These are phyloP conservation scores for Leccinum truebloodii DNA, from an alignment of 768 basidiomycete genomes.

Conservation along the genomic window DNA sequence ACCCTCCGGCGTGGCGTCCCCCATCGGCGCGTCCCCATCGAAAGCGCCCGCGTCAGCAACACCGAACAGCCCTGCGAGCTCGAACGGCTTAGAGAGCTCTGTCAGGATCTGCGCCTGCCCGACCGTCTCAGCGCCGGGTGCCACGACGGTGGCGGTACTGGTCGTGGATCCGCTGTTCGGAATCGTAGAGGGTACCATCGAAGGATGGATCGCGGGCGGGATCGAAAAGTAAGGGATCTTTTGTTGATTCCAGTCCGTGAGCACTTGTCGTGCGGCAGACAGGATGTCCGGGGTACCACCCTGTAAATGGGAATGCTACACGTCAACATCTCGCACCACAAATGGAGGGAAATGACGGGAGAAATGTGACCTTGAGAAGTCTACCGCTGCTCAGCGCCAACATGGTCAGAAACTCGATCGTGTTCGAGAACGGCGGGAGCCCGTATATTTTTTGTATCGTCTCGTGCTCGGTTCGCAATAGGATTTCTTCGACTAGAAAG, in stretches of 20 bases:
- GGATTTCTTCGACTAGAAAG: slow-evolving; percentile 79
- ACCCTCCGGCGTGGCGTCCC: slow-evolving; percentile 40
- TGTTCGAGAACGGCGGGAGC: slow-evolving; percentile 70
- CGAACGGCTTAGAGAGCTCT: slow-evolving; percentile 75
- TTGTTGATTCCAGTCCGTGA: slow-evolving; percentile 95
- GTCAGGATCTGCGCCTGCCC: slow-evolving; percentile 80
- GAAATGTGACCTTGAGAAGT: slow-evolving; percentile 68
- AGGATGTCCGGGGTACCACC: slow-evolving; percentile 91
- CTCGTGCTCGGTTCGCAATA: slow-evolving; percentile 64
- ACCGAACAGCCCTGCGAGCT: slow-evolving; percentile 77
- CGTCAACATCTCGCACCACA: neutral
- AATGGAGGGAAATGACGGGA: neutral
- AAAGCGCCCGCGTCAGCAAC: slow-evolving; percentile 83
- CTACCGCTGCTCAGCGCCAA: slow-evolving; percentile 81
- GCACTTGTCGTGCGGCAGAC: slow-evolving; percentile 75
- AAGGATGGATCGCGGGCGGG: slow-evolving; percentile 80
- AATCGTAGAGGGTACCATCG: slow-evolving; percentile 57
- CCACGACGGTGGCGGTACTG: slow-evolving; percentile 32
- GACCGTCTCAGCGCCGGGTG: slow-evolving; percentile 76
- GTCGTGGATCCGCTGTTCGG: slow-evolving; percentile 29
- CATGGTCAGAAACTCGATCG: slow-evolving; percentile 88
- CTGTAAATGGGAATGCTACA: slow-evolving; percentile 34
- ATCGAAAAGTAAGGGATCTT: slow-evolving; percentile 88
- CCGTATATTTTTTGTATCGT: slow-evolving; percentile 86
- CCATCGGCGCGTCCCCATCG: slow-evolving; percentile 38